Evolutionary conservation across 352 stramenopile genomes (phyloP), one percentile per base, ranked within the genome.

Genomic region (Elongisporangium prolatum): DNA sequence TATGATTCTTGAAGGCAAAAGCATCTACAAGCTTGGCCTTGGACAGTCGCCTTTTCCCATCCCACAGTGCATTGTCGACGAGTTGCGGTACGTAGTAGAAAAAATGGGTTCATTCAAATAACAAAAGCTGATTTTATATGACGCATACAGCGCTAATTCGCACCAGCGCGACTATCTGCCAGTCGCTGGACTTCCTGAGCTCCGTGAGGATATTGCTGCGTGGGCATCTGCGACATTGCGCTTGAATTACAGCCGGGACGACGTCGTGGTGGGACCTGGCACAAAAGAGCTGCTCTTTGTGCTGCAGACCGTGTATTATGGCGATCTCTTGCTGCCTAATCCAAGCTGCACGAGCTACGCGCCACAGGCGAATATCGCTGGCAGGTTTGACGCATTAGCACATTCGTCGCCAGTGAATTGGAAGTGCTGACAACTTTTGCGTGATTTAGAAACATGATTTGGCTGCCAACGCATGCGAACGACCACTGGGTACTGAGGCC

Each of bases 201-300:
- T 96, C 1, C 80, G 86, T 28, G 74, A 88, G 13, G 84, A 93
- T 59, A 93, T 96, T 70, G 83, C 86, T 9, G 62, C 69, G 0
- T 94, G 84, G 83, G 85, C 76, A 0, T 71, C 80, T 0, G 60
- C 76, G 55, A 70, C 68, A 14, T 57, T 94, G 14, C 67, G 86
- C 37, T 57, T 92, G 7, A 60, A 77, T 0, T 93, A 88, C 70
- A 81, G 77, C 4, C 68, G 71, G 20, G 83, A 96, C 48, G 84
- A 94, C 59, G 82, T 96, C 18, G 73, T 96, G 22, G 78, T 96
- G 3, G 86, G 86, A 5, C 86, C 86, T n/a, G 86, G 86, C n/a
- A 94, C 84, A 0, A 96, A 96, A 56, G 86, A 96, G 60, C 68
- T 96, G 11, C 63, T 96, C 4, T 96, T 93, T 51, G 83, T 96